Evolutionary conservation across 192 early-diverging fungal genomes (phyloP).

Genomic region (Coemansia nantahalensis): DNA sequence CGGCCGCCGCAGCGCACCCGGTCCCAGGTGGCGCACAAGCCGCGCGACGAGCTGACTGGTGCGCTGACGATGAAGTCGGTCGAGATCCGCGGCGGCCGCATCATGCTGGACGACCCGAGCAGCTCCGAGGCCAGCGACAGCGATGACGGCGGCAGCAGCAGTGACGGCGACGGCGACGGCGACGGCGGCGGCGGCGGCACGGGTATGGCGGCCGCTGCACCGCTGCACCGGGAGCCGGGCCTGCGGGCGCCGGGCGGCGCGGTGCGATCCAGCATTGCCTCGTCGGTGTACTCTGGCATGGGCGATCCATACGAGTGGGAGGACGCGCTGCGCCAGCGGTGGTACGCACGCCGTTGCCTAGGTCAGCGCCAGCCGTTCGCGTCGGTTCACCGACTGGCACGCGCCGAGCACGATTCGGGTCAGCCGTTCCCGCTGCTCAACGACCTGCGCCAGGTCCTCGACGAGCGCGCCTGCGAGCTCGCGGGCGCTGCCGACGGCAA

Average conservation of each 20-base stretch:
- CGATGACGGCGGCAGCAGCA: not conserved
- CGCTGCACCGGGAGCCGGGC: not conserved
- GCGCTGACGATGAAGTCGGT: slow-evolving; percentile 53
- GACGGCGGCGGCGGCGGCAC: not conserved
- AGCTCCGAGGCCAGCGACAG: slow-evolving; percentile 27
- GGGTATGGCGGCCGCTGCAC: slow-evolving; percentile 1
- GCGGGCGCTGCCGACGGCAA: not conserved
- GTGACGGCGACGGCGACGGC: not conserved
- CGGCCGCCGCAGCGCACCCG: slow-evolving; percentile 33
- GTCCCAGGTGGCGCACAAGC: slow-evolving; percentile 22
- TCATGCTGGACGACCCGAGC: slow-evolving; percentile 46
- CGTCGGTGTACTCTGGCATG: slow-evolving; percentile 5
- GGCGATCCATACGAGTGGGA: slow-evolving; percentile 21
- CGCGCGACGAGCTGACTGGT: slow-evolving; percentile 35
- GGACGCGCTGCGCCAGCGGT: slow-evolving; percentile 36
- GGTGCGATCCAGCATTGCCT: slow-evolving; percentile 12
- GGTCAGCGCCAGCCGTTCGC: slow-evolving; percentile 34
- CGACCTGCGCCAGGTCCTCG: slow-evolving; percentile 36
- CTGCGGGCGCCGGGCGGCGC: not conserved
- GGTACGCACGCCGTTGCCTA: slow-evolving; percentile 44
- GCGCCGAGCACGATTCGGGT: slow-evolving; percentile 28
- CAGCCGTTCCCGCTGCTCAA: slow-evolving; percentile 38
- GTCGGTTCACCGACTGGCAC: slow-evolving; percentile 35
- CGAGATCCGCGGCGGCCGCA: slow-evolving; percentile 50
- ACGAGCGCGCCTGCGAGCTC: slow-evolving; percentile 8